phyloP scores from a whole-genome alignment of 768 basidiomycete genomes.

The Podaxis sp. region DNA sequence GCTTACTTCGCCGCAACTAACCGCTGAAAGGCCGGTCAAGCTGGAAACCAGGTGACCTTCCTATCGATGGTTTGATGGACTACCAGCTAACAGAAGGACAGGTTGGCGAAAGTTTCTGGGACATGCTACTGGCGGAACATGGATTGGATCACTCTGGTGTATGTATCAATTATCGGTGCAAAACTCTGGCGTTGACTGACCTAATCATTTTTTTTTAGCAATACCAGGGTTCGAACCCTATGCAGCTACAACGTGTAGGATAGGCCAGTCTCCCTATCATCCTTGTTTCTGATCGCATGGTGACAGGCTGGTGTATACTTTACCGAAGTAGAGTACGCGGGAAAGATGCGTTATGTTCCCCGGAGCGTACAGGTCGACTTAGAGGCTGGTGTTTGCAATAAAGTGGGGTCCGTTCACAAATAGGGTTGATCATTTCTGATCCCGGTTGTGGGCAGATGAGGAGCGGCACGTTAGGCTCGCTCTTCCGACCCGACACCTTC shows the following conservation, averaged over 20 bases:
- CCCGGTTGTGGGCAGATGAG: constrained; percentile 42
- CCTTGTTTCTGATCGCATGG: not conserved
- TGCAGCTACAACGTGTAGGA: constrained; percentile 69
- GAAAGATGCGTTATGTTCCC: constrained; percentile 75
- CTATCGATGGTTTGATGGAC: constrained; percentile 8
- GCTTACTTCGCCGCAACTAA: constrained; percentile 7
- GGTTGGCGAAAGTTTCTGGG: constrained; percentile 88
- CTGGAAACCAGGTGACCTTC: constrained; percentile 41
- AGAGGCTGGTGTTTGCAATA: constrained; percentile 82
- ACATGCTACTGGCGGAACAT: constrained; percentile 82
- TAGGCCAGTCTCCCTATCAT: not conserved
- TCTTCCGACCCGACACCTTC: constrained; percentile 89
- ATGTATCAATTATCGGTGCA: constrained; percentile 17
- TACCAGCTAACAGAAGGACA: constrained; percentile 14
- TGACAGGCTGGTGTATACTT: constrained; percentile 78
- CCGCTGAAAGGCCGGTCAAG: constrained; percentile 62
- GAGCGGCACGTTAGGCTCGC: constrained; percentile 60
- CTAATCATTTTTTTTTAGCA: constrained; percentile 30
- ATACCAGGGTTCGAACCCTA: constrained; percentile 69
- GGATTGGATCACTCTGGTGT: constrained; percentile 74
- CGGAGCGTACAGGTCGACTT: constrained; percentile 88
- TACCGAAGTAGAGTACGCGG: constrained; percentile 54
- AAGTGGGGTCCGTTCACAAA: constrained; percentile 36
- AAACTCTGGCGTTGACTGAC: not conserved
- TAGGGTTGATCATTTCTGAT: not conserved